These are phyloP conservation scores for Sporothrix dimorphospora DNA, from an alignment of 2,329 filamentous ascomycete genomes.

Conservation along the genomic window DNA sequence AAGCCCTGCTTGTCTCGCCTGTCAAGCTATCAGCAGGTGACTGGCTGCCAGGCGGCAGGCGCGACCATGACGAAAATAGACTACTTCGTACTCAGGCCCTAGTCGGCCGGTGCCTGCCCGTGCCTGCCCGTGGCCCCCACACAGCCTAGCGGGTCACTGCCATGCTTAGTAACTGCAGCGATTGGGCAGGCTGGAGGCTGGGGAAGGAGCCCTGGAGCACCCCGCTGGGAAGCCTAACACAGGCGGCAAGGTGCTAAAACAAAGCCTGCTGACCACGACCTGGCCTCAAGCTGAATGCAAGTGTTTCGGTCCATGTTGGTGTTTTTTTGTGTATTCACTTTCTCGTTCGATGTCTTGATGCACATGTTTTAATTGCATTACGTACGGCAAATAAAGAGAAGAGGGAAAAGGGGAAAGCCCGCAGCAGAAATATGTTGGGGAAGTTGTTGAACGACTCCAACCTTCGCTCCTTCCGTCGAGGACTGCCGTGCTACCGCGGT, in stretches of 20 bases:
- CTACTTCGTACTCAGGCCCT: background rate
- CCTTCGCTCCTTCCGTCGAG: constrained; percentile 1
- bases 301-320: background rate
- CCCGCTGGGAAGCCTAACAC: background rate
- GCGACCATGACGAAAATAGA: constrained; percentile 11
- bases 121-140: constrained; percentile 9
- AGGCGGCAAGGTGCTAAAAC: background rate
- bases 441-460: background rate
- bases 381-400: background rate
- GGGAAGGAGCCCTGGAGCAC: background rate
- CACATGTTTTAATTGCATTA: background rate
- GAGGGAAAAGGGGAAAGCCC: too few relatives aligned
- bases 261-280: background rate
- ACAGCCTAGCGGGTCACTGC: background rate
- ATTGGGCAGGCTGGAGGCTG: background rate
- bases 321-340: background rate
- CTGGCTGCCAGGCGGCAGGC: constrained; percentile 3
- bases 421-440: background rate
- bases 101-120: constrained; percentile 14
- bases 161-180: background rate
- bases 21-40: constrained; percentile 15
- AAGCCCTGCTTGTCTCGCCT: background rate
- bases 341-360: background rate
- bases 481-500: background rate
- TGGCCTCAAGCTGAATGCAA: too few relatives aligned